A percentile compares a stretch with the other conserved stretches of the same genome.
Conservation (phyloP, 164 flowering plant genomes). For the Berberis thunbergii region DNA sequence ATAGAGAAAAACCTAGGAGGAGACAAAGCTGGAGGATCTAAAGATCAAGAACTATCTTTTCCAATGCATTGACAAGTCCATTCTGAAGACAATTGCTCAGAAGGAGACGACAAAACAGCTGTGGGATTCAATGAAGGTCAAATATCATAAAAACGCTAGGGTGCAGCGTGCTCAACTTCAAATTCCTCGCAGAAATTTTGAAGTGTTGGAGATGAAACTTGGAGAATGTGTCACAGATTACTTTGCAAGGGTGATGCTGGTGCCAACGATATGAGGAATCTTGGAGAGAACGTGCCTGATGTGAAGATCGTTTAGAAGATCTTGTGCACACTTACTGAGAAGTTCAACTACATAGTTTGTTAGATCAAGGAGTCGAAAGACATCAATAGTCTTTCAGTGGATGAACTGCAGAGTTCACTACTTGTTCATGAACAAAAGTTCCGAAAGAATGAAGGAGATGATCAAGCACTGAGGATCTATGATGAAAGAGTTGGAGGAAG, state of each 20-base stretch:
- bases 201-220: not conserved
- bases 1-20: not conserved
- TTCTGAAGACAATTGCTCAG: slow-evolving; percentile 1
- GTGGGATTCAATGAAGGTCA: slow-evolving; percentile 5
- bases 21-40: not conserved
- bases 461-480: not conserved
- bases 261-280: not conserved
- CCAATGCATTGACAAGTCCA: slow-evolving; percentile 1
- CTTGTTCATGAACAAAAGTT: too few species aligned
- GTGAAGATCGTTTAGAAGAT: slow-evolving; percentile 5
- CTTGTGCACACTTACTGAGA: not conserved
- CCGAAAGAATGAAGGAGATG: not conserved
- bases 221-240: not conserved
- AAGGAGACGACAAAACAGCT: slow-evolving; percentile 2
- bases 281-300: not conserved
- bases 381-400: not conserved
- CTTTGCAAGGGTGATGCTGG: not conserved
- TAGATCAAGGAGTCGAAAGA: slow-evolving; percentile 1
- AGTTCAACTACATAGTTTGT: slow-evolving; percentile 1
- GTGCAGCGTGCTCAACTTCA: slow-evolving; percentile 2
- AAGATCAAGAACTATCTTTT: not conserved
- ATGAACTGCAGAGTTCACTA: not conserved
- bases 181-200: not conserved
- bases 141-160: not conserved
- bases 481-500: slow-evolving; percentile 1